Base-by-base conservation (phyloP, 2,329 filamentous ascomycete genomes). In the Elsinoe perseae region DNA sequence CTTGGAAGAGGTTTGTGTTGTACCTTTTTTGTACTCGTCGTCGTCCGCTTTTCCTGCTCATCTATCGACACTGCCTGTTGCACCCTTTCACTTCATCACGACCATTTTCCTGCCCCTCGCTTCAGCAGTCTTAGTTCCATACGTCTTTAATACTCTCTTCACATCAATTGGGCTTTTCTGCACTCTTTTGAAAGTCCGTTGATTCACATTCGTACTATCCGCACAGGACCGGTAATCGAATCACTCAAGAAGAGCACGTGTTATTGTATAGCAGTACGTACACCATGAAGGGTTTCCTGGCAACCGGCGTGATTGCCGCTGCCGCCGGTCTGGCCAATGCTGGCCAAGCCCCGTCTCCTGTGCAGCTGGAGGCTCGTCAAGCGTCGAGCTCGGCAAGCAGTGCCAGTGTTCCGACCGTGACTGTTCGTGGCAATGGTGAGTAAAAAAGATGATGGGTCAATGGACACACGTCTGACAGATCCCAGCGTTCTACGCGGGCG, bases 371-470 rank as follows among this genome's bases (percentile, higher is more conserved):
- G 59, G 64, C 65, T 18, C 60, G 70, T 64, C 61, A 66, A n/a
- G n/a, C n/a, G 53, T 57, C 63, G 69, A 34, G 38, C 32, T 56
- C 61, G 66, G 62, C 65, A 66, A 70, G 73, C 62, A 67, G 67
- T 25, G 63, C 68, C 63, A 75, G 72, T 43, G 65, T 82, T 34
- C 78, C 78, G n/a, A 69, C 78, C 16, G 73, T 85, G 64, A 79
- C 77, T 23, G 78, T 83, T 64, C 81, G 82, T 72, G 81, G 82
- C 68, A 84, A 84, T 68, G 77, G 77, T 79, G 64, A 56, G 72
- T 65, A 42, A 14, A 30, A 16, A 16, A 42, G 3, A 14, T n/a
- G 21, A 27, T 8, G 6, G 30, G 9, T 21, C 12, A 43, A 40
- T 14, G 5, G 18, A 23, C 14, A 2, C 14, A 7, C 6, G 6